These are phyloP conservation scores for Phialemoniopsis sp. DNA, from an alignment of 2,329 filamentous ascomycete genomes.

Conservation along the genomic window DNA sequence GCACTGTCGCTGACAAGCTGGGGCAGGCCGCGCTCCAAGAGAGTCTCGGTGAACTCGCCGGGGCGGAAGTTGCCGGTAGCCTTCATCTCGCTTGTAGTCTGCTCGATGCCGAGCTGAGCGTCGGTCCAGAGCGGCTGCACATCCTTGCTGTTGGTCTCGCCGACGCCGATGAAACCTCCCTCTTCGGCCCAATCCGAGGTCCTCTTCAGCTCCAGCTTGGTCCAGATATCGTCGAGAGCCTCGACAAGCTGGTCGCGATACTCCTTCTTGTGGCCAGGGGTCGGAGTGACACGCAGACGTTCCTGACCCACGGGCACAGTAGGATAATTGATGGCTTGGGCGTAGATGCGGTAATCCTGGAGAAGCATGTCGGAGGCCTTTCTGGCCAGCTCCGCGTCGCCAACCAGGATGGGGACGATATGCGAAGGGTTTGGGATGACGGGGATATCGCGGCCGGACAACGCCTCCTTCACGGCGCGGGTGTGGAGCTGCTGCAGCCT, in stretches of 20 bases:
- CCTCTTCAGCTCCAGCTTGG: slow-evolving; percentile 82
- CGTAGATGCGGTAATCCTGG: slow-evolving; percentile 88
- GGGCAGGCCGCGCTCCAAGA: slow-evolving; percentile 45
- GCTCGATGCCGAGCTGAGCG: slow-evolving; percentile 74
- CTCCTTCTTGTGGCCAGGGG: slow-evolving; percentile 82
- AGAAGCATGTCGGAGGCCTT: slow-evolving; percentile 88
- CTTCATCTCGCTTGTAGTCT: slow-evolving; percentile 59
- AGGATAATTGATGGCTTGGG: slow-evolving; percentile 98
- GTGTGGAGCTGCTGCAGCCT: slow-evolving; percentile 95
- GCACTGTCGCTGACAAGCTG: too few species aligned
- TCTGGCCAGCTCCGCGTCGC: slow-evolving; percentile 90
- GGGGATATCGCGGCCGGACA: slow-evolving; percentile 78
- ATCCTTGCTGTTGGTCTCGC: slow-evolving; percentile 41
- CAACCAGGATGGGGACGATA: slow-evolving; percentile 90
- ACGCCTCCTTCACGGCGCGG: slow-evolving; percentile 82
- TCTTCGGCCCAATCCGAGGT: slow-evolving; percentile 87
- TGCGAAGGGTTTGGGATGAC: slow-evolving; percentile 98
- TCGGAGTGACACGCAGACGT: slow-evolving; percentile 91
- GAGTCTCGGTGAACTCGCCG: slow-evolving; percentile 48
- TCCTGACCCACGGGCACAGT: slow-evolving; percentile 98
- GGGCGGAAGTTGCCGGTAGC: slow-evolving; percentile 31
- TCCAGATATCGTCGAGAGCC: slow-evolving; percentile 86
- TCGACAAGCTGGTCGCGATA: slow-evolving; percentile 82
- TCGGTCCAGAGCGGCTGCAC: slow-evolving; percentile 86
- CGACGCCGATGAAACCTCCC: slow-evolving; percentile 93